Conservation (phyloP, 805 yeast species). For the Candida argentea region DNA sequence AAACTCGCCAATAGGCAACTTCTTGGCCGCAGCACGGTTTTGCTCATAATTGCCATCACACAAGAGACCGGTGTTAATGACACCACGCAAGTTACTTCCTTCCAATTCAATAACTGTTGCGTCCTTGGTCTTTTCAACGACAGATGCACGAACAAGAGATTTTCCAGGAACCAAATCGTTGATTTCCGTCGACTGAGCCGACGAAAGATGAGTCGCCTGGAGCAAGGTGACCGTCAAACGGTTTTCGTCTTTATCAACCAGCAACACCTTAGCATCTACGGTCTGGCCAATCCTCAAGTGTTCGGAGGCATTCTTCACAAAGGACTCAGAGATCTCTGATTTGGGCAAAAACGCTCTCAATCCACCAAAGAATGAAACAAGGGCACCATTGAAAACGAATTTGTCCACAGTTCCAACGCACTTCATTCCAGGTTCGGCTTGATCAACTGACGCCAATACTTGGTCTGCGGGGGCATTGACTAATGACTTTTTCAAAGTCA, state of each 20-base stretch:
- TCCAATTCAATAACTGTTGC: slow-evolving; percentile 52
- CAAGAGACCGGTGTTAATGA: slow-evolving; percentile 63
- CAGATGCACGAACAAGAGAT: slow-evolving; percentile 45
- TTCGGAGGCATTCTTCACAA: slow-evolving; percentile 66
- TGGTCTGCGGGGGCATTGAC: slow-evolving; percentile 55
- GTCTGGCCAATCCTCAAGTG: slow-evolving; percentile 80
- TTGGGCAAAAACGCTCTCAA: slow-evolving; percentile 76
- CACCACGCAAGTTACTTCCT: slow-evolving; percentile 48
- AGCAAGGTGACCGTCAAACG: slow-evolving; percentile 68
- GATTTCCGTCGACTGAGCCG: slow-evolving; percentile 37
- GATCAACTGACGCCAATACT: slow-evolving; percentile 30
- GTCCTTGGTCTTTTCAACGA: slow-evolving; percentile 71
- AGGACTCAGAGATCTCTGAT: slow-evolving; percentile 83
- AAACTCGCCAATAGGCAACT: slow-evolving; percentile 49
- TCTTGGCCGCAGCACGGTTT: slow-evolving; percentile 55
- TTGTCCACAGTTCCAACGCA: slow-evolving; percentile 68
- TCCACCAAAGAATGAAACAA: slow-evolving; percentile 74
- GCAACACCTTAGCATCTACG: slow-evolving; percentile 53
- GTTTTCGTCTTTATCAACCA: slow-evolving; percentile 40
- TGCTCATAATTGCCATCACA: slow-evolving; percentile 70
- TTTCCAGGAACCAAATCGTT: slow-evolving; percentile 47
- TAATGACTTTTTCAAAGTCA: slow-evolving; percentile 78
- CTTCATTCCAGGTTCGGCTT: slow-evolving; percentile 35
- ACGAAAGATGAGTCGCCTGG: slow-evolving; percentile 44
- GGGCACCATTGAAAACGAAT: slow-evolving; percentile 67